Conservation (phyloP, 371 early-diverging fungal species). For the Mucor lusitanicus region DNA sequence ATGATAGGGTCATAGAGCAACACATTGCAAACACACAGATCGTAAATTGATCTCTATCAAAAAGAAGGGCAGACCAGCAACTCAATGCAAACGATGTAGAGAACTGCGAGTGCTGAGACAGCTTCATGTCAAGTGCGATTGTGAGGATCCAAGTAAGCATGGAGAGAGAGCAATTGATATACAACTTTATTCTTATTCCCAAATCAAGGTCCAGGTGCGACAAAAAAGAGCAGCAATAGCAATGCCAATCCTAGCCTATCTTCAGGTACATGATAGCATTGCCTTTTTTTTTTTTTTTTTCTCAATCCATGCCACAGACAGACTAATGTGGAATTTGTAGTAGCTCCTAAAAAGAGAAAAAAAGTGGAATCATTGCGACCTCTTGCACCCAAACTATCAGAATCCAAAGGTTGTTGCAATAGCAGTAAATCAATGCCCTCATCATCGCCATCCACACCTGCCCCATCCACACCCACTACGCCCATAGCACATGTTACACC, state of each 20-base stretch:
- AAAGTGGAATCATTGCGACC: conserved; percentile 10
- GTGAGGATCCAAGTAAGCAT: conserved; percentile 29
- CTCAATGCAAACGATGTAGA: conserved; percentile 78
- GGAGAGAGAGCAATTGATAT: too few relatives aligned
- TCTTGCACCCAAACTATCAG: conserved; percentile 18
- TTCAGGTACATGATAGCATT: background rate
- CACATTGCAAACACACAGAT: conserved; percentile 60
- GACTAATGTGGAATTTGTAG: background rate
- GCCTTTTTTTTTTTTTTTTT: too few relatives aligned
- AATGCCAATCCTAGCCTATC: background rate
- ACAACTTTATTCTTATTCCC: too few relatives aligned
- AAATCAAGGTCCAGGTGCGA: background rate
- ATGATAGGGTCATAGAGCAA: conserved; percentile 63
- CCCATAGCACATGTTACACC: background rate
- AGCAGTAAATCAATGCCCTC: background rate
- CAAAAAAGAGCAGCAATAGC: background rate
- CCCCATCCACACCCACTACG: background rate
- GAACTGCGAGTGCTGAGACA: conserved; percentile 72
- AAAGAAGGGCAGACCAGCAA: conserved; percentile 78
- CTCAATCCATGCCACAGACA: background rate
- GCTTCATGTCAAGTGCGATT: conserved; percentile 76
- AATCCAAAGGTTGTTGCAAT: background rate
- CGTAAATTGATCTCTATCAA: conserved; percentile 69
- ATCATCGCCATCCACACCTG: background rate
- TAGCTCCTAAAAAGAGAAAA: conserved; percentile 3